Conservation (phyloP, 768 basidiomycete genomes). For the Amanita pallidorosea region DNA sequence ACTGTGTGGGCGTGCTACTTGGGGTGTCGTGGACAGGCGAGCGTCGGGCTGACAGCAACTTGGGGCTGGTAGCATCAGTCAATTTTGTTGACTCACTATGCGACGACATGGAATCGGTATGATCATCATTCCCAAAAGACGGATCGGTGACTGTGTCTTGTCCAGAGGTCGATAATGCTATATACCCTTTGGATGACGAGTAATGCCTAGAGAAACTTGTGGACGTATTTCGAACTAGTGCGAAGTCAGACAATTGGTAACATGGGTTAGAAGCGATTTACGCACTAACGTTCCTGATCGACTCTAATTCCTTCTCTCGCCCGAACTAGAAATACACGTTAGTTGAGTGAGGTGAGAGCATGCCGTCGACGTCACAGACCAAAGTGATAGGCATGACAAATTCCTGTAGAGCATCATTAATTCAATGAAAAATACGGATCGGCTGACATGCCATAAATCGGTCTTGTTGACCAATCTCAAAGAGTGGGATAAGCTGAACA, state of each 20-base stretch:
- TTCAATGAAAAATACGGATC: not conserved
- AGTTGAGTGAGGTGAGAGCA: not conserved
- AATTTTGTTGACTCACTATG: conserved; percentile 27
- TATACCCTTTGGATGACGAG: conserved; percentile 29
- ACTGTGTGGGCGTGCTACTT: conserved; percentile 22
- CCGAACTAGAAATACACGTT: conserved; percentile 37
- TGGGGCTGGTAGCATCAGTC: conserved; percentile 13
- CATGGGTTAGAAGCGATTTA: conserved; percentile 9
- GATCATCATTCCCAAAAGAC: conserved; percentile 23
- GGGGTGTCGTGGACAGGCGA: conserved; percentile 15
- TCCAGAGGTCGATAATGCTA: conserved; percentile 22
- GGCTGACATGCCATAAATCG: conserved; percentile 42
- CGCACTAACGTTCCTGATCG: conserved; percentile 56
- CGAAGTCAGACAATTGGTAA: not conserved
- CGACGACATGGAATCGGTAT: conserved; percentile 31
- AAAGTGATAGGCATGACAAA: conserved; percentile 61
- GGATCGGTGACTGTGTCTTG: conserved; percentile 19
- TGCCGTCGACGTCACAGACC: conserved; percentile 22
- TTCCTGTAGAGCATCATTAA: conserved; percentile 27
- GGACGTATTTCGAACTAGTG: conserved; percentile 34
- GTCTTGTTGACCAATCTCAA: conserved; percentile 57
- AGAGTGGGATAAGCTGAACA: conserved; percentile 51
- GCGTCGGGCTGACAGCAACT: conserved; percentile 11
- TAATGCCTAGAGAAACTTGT: conserved; percentile 51
- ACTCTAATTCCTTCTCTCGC: conserved; percentile 59